Base-by-base conservation (phyloP, 2,329 filamentous ascomycete species). In the Fusarium annulatum region DNA sequence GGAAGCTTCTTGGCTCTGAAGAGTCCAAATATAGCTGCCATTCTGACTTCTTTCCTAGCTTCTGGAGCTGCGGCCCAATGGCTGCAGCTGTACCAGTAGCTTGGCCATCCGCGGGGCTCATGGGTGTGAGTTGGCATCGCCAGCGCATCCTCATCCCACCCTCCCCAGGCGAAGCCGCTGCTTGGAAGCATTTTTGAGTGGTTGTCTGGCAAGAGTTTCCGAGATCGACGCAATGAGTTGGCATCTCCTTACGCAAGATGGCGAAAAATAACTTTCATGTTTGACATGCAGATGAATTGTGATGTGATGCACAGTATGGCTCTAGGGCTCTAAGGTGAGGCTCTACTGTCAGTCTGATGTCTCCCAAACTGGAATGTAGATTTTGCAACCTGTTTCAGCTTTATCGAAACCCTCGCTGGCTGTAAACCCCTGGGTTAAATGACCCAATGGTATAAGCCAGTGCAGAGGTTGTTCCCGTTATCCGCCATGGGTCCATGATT, bases 101-200 rank as follows among this genome's bases (percentile, higher is more conserved):
- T 77, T 41, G 61, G 67, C 43, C 68, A 70, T 62, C 42, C 61
- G 62, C 56, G 62, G 46, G 71, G 71, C 60, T 67, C 38, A 38
- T 53, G 57, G 61, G 55, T 65, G 60, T 77, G 76, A 71, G 76
- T 73, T 78, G 76, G 76, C 75, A 78, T 73, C 67, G 76, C 74
- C 76, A 78, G 64, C 76, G 76, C 76, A 78, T 78, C 74, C 63
- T 61, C 70, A 70, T 74, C 67, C 76, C 69, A 75, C 65, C 72
- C 56, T 65, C 58, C 57, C 43, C 55, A 33, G 43, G 42, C 51
- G 58, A 74, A 62, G 62, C 64, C 46, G 26, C 56, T 74, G 45
- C 60, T 46, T 49, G 64, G 42, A 57, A 59, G 30, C 61, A 56
- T 33, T 33, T 39, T 26, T 71, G 58, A 76, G 48, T 76, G 74